phyloP scores from a whole-genome alignment of 441 rosid genomes.

The Macaranga tanarius region DNA sequence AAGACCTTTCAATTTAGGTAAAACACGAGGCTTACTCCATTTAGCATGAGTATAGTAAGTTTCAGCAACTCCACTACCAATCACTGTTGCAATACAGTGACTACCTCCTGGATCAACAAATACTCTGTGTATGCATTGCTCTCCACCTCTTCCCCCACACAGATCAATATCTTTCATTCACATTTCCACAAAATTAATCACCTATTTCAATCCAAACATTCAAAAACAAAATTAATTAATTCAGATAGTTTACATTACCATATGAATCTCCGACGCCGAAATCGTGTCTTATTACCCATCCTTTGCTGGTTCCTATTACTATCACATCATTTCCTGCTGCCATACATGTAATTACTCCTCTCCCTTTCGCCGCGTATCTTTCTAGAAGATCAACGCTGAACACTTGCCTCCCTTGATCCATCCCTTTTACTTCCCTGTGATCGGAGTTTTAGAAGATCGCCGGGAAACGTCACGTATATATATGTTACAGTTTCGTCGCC shows the following conservation, averaged over 20 bases:
- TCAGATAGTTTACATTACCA: conserved; percentile 30
- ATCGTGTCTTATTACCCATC: conserved; percentile 94
- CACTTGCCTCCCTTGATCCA: conserved; percentile 85
- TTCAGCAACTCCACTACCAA: conserved; percentile 85
- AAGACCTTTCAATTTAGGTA: conserved; percentile 77
- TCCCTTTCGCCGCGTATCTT: conserved; percentile 85
- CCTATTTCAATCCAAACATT: background rate
- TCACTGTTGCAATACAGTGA: conserved; percentile 85
- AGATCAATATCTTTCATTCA: conserved; percentile 73
- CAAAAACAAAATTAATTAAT: no score
- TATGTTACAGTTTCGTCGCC: background rate
- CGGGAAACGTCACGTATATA: background rate
- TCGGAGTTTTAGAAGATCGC: conserved; percentile 8
- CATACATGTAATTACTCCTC: conserved; percentile 91
- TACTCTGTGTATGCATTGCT: conserved; percentile 85
- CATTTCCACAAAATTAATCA: conserved; percentile 2
- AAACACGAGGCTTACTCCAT: conserved; percentile 89
- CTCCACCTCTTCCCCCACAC: conserved; percentile 80
- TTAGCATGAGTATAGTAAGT: conserved; percentile 89
- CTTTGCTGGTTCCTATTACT: conserved; percentile 87
- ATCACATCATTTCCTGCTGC: conserved; percentile 98
- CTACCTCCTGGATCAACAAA: conserved; percentile 99
- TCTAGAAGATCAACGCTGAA: conserved; percentile 91
- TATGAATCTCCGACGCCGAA: conserved; percentile 79
- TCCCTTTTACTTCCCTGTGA: conserved; percentile 9